Evolutionary conservation across 345 rosid genomes (phyloP), one percentile per base, ranked within the genome.

Genomic region (Diplotaxis tenuifolia): DNA sequence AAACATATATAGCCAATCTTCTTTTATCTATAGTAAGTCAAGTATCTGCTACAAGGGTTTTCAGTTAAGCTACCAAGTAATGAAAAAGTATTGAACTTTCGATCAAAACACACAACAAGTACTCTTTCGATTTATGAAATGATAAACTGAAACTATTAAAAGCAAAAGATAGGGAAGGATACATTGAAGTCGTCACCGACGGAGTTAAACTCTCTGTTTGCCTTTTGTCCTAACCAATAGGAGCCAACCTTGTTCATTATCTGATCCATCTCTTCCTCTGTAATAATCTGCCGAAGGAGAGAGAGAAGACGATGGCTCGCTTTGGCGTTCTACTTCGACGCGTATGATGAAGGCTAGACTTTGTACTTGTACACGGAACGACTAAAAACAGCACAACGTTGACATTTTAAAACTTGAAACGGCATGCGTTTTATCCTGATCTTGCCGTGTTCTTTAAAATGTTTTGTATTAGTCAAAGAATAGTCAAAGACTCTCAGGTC

Each of bases 231-330:
- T 9, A 25, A 25, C 28, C 28, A 90, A 76, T 84, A 92, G 5
- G 96, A 88, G 4, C 99, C 98, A 2, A 92, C 89, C 81, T 90
- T 95, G 93, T 83, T 90, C 78, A 95, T 1, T 31, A 95, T 77
- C 83, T 88, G 90, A 90, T 95, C 99, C 99, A 95, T 90, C 49
- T 73, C 78, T 45, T n/a, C 7, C 66, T 62, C 6, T n/a, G 50
- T 36, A 21, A 22, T 29, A 57, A 56, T 45, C 38, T 59, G 50
- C 47, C 57, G 21, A 38, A 4, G 4, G 53, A 18, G 49, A 42
- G 6, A 40, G 72, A 47, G 68, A 67, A 67, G 72, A 67, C 60
- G 22, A 2, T 36, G 21, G 20, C 54, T 65, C 38, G 55, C 50
- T 45, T n/a, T 40, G 49, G 49, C 49, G 49, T 40, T 45, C 50